A percentile compares a stretch with the other conserved stretches of the same genome.
Conservation (phyloP, 2,329 filamentous ascomycete genomes). For the Biscogniauxia marginata region DNA sequence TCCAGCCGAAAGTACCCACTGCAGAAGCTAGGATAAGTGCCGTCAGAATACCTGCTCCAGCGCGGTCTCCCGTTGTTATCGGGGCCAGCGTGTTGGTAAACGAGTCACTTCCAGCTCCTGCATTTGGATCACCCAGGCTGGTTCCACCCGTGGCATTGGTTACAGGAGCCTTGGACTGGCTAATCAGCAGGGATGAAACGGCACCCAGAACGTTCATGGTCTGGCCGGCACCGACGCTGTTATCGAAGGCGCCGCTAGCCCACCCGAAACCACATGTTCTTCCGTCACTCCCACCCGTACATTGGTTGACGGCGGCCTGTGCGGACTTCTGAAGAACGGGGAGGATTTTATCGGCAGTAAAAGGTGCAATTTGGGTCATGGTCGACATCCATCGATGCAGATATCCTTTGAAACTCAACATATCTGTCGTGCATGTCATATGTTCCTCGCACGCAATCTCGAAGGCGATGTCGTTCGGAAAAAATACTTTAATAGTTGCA, state of each 20-base stretch:
- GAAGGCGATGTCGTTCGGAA: constrained; percentile 47
- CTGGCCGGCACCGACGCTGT: constrained; percentile 57
- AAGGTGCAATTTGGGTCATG: constrained; percentile 41
- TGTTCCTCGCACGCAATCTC: constrained; percentile 53
- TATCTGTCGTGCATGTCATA: constrained; percentile 54
- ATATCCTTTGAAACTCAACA: constrained; percentile 60
- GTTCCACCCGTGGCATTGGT: constrained; percentile 52
- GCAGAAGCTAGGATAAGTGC: constrained; percentile 42
- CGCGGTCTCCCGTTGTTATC: constrained; percentile 44
- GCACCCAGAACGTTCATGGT: constrained; percentile 59
- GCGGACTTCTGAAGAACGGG: constrained; percentile 39
- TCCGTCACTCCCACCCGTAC: constrained; percentile 35
- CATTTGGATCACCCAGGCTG: constrained; percentile 44
- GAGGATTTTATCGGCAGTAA: constrained; percentile 35
- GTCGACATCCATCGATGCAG: constrained; percentile 51
- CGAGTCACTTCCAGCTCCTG: constrained; percentile 36
- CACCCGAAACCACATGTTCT: constrained; percentile 50
- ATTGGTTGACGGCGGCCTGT: constrained; percentile 38
- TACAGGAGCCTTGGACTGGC: constrained; percentile 39
- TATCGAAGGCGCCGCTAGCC: constrained; percentile 47
- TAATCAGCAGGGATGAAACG: constrained; percentile 51
- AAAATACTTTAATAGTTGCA: constrained; percentile 48
- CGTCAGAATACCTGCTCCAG: constrained; percentile 49
- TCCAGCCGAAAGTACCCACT: constrained; percentile 46
- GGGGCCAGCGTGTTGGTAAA: constrained; percentile 34